phyloP scores from a whole-genome alignment of 2,329 filamentous ascomycete genomes.

The Botrytis elliptica region DNA sequence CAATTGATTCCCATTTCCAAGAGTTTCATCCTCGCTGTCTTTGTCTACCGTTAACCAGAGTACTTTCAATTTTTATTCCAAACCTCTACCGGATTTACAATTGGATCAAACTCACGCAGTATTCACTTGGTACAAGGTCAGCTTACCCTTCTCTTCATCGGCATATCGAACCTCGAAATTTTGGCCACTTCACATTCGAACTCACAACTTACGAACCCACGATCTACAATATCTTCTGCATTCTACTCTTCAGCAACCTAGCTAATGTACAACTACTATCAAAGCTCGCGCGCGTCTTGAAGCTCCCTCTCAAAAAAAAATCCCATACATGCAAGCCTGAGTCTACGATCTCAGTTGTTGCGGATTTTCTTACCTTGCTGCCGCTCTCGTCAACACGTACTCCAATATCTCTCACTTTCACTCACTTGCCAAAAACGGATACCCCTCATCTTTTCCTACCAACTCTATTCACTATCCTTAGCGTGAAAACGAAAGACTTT shows the following conservation, averaged over 20 bases:
- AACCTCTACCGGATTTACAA: neutral
- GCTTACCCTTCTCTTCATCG: too few species aligned
- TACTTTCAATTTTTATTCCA: too few species aligned
- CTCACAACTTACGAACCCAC: neutral
- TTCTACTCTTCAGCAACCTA: neutral
- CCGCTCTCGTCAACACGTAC: neutral
- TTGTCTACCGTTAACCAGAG: neutral
- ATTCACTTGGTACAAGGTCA: neutral
- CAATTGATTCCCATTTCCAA: neutral
- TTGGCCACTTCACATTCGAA: neutral
- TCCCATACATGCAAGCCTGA: neutral
- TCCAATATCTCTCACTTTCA: neutral
- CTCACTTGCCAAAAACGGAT: neutral
- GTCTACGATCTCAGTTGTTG: neutral
- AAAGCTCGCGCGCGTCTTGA: fast-evolving
- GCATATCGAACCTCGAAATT: neutral
- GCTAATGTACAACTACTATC: neutral
- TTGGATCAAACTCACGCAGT: too few species aligned
- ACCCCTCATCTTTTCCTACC: neutral
- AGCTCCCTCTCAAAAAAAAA: too few species aligned
- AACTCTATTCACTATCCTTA: slow-evolving; percentile 11
- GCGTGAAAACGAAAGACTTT: neutral
- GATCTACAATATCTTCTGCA: neutral
- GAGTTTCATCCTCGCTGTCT: neutral
- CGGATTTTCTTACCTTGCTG: neutral